These are phyloP conservation scores for Waltergamsia citrina DNA, from an alignment of 2,329 filamentous ascomycete species.

Conservation along the genomic window DNA sequence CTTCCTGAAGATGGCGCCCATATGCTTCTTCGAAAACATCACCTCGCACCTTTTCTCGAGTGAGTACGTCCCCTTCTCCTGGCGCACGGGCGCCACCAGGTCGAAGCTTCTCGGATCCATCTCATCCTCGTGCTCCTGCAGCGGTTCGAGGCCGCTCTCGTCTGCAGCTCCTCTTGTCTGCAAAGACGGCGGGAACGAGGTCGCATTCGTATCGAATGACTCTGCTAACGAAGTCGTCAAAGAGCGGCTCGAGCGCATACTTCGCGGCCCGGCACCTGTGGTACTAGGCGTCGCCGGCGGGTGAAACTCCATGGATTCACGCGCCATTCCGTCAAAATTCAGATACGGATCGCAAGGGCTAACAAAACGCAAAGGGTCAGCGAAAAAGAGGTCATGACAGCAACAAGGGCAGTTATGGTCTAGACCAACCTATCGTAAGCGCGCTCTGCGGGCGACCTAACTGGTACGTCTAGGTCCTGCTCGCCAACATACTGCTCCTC, in stretches of 20 bases:
- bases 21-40: conserved; percentile 57
- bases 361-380: too few relatives aligned
- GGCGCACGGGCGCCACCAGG: conserved; percentile 14
- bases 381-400: too few relatives aligned
- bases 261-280: not conserved
- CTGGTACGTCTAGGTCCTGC: too few relatives aligned
- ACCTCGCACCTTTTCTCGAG: conserved; percentile 55
- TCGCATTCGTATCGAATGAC: not conserved
- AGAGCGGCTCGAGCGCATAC: conserved; percentile 1
- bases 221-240: not conserved
- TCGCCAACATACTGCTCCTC: too few relatives aligned
- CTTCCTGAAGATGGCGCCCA: conserved; percentile 56
- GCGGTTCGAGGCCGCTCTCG: conserved; percentile 21
- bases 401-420: too few relatives aligned
- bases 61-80: conserved; percentile 23
- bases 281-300: not conserved
- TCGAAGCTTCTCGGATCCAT: conserved; percentile 27
- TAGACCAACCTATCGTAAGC: too few relatives aligned
- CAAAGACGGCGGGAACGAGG: conserved; percentile 8
- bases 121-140: conserved; percentile 23
- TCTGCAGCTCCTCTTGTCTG: conserved; percentile 12
- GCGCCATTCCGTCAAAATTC: conserved; percentile 2
- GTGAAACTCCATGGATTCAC: not conserved
- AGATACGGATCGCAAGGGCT: conserved; percentile 2
- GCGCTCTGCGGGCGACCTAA: too few relatives aligned